These are phyloP conservation scores for Kazachstania kunashirensis DNA, from an alignment of 805 yeast genomes.

Conservation along the genomic window DNA sequence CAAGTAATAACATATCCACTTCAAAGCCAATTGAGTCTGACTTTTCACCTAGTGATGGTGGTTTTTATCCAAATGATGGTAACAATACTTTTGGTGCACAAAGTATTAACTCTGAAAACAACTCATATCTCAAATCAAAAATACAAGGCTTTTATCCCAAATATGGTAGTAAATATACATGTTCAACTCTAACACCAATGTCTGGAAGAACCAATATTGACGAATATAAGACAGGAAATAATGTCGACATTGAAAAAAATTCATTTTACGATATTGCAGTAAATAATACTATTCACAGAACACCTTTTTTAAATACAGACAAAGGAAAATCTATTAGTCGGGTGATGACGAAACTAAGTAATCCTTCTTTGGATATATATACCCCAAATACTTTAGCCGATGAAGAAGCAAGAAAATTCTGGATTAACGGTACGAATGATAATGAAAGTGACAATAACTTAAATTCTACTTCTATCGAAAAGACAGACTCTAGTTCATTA, in stretches of 20 bases:
- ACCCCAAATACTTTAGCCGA: conserved; percentile 32
- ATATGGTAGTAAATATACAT: conserved; percentile 3
- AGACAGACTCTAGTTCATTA: too few species aligned
- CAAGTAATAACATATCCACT: conserved; percentile 42
- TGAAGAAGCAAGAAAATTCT: conserved; percentile 29
- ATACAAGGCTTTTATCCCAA: conserved; percentile 12
- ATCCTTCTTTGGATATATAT: conserved; percentile 9
- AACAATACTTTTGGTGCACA: conserved; percentile 10
- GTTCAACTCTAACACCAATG: conserved; percentile 1
- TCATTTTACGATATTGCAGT: too few species aligned
- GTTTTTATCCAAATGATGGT: conserved; percentile 12
- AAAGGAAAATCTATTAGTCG: too few species aligned
- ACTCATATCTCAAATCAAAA: conserved; percentile 6
- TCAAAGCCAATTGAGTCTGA: conserved; percentile 33
- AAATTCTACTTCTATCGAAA: too few species aligned
- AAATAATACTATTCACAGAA: too few species aligned
- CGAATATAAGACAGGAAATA: too few species aligned
- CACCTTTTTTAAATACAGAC: too few species aligned
- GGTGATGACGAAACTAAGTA: background rate
- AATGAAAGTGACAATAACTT: too few species aligned
- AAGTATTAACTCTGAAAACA: conserved; percentile 8
- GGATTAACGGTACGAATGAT: conserved; percentile 17
- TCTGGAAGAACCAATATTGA: conserved; percentile 12
- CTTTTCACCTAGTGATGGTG: conserved; percentile 11
- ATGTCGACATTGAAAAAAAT: conserved; percentile 6